phyloP scores from a whole-genome alignment of 108 stramenopile genomes.

The Aureococcus anophagefferens region DNA sequence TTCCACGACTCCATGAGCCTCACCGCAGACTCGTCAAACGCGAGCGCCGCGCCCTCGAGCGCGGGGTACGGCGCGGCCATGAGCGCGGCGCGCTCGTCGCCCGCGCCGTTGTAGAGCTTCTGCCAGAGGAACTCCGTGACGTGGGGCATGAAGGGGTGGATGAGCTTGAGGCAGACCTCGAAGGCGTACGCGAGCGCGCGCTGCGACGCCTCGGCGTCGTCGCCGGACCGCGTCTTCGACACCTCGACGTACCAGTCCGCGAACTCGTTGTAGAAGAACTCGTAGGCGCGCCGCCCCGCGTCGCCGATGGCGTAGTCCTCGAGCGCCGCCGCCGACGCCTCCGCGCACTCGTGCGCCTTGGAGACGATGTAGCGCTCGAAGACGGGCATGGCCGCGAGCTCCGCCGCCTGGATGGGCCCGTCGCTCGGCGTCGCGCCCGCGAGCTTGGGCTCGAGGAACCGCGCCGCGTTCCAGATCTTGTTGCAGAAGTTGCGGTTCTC shows the following conservation, averaged over 20 bases:
- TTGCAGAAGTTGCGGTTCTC: conserved; percentile 85
- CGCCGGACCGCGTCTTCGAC: conserved; percentile 60
- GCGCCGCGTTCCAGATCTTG: conserved; percentile 94
- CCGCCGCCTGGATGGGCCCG: conserved; percentile 61
- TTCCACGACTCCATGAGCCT: conserved; percentile 69
- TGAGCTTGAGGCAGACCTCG: conserved; percentile 76
- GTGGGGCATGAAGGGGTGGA: conserved; percentile 98
- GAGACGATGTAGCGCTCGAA: conserved; percentile 84
- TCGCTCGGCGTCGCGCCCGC: conserved; percentile 35
- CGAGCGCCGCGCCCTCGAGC: conserved; percentile 53
- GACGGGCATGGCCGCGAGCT: conserved; percentile 51
- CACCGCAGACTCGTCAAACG: conserved; percentile 51
- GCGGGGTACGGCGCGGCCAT: conserved; percentile 80
- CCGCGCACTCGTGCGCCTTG: conserved; percentile 70
- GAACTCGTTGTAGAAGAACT: conserved; percentile 92
- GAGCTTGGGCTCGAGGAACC: conserved; percentile 60
- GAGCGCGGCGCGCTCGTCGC: conserved; percentile 44
- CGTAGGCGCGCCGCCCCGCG: conserved; percentile 68
- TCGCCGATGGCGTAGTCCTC: conserved; percentile 75
- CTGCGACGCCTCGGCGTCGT: conserved; percentile 59
- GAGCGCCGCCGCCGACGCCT: conserved; percentile 67
- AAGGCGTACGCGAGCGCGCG: conserved; percentile 87
- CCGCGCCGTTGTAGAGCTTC: conserved; percentile 61
- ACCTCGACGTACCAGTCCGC: conserved; percentile 96
- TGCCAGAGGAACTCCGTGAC: conserved; percentile 97